phyloP scores from a whole-genome alignment of 371 early-diverging fungal species.

The Cokeromyces recurvatus region DNA sequence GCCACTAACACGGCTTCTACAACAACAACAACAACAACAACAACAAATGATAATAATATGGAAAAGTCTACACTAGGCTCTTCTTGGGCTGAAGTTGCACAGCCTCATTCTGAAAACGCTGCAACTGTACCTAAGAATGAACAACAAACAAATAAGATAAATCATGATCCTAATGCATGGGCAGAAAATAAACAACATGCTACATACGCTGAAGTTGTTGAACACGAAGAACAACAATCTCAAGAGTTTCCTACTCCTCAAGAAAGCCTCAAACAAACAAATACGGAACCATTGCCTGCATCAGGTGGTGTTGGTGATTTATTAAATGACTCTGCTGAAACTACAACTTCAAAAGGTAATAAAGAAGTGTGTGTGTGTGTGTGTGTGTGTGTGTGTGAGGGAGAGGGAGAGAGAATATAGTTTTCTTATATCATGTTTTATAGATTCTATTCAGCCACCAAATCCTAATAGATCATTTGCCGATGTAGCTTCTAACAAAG shows the following conservation, averaged over 20 bases:
- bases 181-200: slow-evolving; percentile 11
- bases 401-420: neutral
- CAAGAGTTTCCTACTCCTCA: slow-evolving; percentile 36
- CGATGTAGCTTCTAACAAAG: slow-evolving; percentile 31
- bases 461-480: slow-evolving; percentile 42
- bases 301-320: slow-evolving; percentile 34
- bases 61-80: slow-evolving; percentile 12
- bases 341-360: neutral
- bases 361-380: neutral
- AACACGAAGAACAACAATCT: slow-evolving; percentile 15
- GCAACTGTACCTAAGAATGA: neutral
- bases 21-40: no score
- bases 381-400: no score
- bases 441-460: slow-evolving; percentile 29
- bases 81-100: slow-evolving; percentile 29
- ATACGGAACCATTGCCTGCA: slow-evolving; percentile 8
- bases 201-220: slow-evolving; percentile 24
- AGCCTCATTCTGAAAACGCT: slow-evolving; percentile 3
- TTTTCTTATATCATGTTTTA: no score
- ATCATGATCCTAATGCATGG: slow-evolving; percentile 15
- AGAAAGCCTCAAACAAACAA: slow-evolving; percentile 5
- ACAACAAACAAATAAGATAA: neutral
- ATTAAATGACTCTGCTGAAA: neutral
- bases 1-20: no score
- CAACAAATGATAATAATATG: neutral